Conservation (phyloP, 371 early-diverging fungal genomes). For the Mortierella sp. region DNA sequence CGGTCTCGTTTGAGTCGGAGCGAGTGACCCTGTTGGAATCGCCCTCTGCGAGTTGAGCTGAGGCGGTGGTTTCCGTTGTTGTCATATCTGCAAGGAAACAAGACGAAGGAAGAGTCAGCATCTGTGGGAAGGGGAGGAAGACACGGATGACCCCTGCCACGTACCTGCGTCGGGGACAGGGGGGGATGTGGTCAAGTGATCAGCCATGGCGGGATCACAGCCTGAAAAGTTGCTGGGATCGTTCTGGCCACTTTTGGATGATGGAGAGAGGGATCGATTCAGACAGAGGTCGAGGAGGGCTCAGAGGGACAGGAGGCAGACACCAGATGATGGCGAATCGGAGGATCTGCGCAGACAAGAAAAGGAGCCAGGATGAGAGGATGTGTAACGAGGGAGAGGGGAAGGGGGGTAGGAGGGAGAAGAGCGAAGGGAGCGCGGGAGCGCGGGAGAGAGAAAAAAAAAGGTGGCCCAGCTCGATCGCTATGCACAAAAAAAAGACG, state of each 20-base stretch:
- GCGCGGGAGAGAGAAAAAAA: too few relatives aligned
- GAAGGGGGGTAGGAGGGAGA: background rate
- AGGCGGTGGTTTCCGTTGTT: background rate
- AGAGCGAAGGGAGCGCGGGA: too few relatives aligned
- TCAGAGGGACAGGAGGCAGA: background rate
- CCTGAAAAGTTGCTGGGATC: background rate
- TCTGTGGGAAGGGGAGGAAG: background rate
- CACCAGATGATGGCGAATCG: too few relatives aligned
- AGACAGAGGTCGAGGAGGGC: background rate
- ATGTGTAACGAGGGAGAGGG: too few relatives aligned
- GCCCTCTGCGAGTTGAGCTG: too few relatives aligned
- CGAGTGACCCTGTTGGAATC: too few relatives aligned
- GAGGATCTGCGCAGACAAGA: too few relatives aligned
- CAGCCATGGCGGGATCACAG: conserved; percentile 5
- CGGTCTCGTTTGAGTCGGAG: too few relatives aligned
- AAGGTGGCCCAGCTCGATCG: too few relatives aligned
- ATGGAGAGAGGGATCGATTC: background rate
- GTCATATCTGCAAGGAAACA: too few relatives aligned
- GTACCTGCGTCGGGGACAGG: conserved; percentile 1
- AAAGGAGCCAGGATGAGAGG: background rate
- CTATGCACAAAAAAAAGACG: background rate
- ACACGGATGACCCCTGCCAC: background rate
- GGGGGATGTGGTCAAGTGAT: background rate
- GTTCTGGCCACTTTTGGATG: background rate
- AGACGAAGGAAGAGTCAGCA: too few relatives aligned